Conservation (phyloP, 768 basidiomycete species). For the Gyrodon lividus region DNA sequence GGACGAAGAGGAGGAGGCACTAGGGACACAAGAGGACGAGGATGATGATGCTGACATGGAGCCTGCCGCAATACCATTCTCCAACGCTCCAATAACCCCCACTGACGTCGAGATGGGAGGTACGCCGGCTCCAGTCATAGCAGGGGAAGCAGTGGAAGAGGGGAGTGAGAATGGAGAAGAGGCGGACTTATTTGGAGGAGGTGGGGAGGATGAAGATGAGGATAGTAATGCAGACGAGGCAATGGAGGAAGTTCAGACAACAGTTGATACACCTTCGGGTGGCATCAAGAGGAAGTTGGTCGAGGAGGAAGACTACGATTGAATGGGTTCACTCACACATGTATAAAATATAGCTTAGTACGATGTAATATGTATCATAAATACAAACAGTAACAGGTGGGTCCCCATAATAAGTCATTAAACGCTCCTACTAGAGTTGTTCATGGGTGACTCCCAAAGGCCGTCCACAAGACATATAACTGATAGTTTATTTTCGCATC, state of each 20-base stretch:
- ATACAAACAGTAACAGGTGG: slow-evolving; percentile 16
- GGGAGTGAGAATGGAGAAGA: slow-evolving; percentile 74
- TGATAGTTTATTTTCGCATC: slow-evolving; percentile 29
- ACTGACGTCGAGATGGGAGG: slow-evolving; percentile 61
- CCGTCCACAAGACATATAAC: neutral
- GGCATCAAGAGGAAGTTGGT: slow-evolving; percentile 78
- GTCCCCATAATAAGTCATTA: slow-evolving; percentile 1
- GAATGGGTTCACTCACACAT: slow-evolving; percentile 12
- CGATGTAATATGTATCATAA: slow-evolving; percentile 30
- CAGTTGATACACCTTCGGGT: slow-evolving; percentile 49
- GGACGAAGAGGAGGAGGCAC: slow-evolving; percentile 32
- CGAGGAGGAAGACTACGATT: slow-evolving; percentile 88
- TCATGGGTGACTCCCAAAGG: neutral
- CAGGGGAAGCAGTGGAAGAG: slow-evolving; percentile 48
- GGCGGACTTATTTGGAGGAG: slow-evolving; percentile 71
- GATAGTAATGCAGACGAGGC: slow-evolving; percentile 52
- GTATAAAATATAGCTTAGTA: slow-evolving; percentile 11
- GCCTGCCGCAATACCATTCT: slow-evolving; percentile 49
- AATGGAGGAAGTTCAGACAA: slow-evolving; percentile 74
- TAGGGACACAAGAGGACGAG: slow-evolving; percentile 50
- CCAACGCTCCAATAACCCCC: slow-evolving; percentile 42
- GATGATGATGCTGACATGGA: slow-evolving; percentile 67
- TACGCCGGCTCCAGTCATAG: slow-evolving; percentile 32
- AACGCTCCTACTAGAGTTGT: slow-evolving; percentile 3
- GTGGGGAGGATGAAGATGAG: slow-evolving; percentile 74